phyloP scores from a whole-genome alignment of 176 grass and related monocot species.

The Pontederia crassipes region DNA sequence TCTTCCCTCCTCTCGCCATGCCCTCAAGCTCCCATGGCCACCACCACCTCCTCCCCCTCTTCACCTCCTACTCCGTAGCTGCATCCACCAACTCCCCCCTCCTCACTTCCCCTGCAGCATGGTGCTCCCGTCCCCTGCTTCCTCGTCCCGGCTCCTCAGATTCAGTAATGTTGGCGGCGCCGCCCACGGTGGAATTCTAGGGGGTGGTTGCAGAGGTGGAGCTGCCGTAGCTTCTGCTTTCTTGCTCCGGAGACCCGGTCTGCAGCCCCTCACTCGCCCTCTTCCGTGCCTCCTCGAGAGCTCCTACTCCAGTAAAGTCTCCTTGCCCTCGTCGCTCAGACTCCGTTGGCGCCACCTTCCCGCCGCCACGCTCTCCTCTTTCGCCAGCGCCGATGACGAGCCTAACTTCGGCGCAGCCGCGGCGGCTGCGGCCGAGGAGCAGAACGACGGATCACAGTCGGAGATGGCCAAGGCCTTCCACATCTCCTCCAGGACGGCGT shows the following conservation, averaged over 20 bases:
- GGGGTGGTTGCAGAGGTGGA: slow-evolving; percentile 32
- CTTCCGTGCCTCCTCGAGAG: too few relatives aligned
- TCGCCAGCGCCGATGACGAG: slow-evolving; percentile 31
- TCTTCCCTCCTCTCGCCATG: slow-evolving; percentile 24
- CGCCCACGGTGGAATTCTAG: slow-evolving; percentile 26
- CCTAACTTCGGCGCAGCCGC: neutral
- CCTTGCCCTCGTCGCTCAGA: neutral
- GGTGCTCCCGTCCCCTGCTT: neutral
- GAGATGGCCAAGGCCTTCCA: slow-evolving; percentile 81
- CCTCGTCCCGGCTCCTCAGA: slow-evolving; percentile 52
- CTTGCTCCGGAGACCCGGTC: slow-evolving; percentile 29
- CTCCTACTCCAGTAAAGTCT: too few relatives aligned
- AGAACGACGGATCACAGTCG: slow-evolving; percentile 24
- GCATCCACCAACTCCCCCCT: slow-evolving; percentile 12
- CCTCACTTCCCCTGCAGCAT: neutral
- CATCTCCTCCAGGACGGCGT: slow-evolving; percentile 63
- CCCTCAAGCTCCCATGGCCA: slow-evolving; percentile 29
- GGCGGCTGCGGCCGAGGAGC: slow-evolving; percentile 1
- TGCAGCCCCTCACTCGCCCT: slow-evolving; percentile 24
- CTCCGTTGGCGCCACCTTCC: slow-evolving; percentile 17
- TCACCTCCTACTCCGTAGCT: slow-evolving; percentile 26
- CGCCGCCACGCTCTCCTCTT: slow-evolving; percentile 50
- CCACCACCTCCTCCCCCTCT: slow-evolving; percentile 20
- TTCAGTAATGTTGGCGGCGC: slow-evolving; percentile 34
- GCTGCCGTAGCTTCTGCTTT: slow-evolving; percentile 29